Evolutionary conservation across 1,284 basidiomycete genomes (phyloP).

Genomic region (Irpex sp.): DNA sequence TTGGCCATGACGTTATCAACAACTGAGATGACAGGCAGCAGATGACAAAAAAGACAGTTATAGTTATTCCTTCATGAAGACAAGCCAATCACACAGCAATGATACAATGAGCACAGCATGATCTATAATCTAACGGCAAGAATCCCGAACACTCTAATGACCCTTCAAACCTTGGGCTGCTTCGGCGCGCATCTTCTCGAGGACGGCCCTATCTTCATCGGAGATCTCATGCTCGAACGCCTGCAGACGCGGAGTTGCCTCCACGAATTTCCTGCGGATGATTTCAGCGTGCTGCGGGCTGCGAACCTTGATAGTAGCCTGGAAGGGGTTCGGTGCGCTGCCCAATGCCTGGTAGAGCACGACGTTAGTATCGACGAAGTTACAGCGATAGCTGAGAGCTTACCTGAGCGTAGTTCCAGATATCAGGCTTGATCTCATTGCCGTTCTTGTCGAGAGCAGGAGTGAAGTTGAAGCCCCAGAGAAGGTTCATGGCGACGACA

Average conservation of each 20-base stretch:
- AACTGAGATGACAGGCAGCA: too few relatives aligned
- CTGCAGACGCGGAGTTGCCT: not conserved
- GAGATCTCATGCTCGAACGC: not conserved
- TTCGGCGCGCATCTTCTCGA: not conserved
- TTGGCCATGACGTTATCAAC: too few relatives aligned
- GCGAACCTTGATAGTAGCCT: not conserved
- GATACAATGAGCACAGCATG: too few relatives aligned
- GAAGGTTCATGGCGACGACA: constrained; percentile 3
- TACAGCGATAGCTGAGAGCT: not conserved
- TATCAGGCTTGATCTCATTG: not conserved
- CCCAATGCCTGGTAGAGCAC: not conserved
- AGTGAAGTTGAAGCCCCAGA: constrained; percentile 10
- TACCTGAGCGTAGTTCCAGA: not conserved
- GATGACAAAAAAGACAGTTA: too few relatives aligned
- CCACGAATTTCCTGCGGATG: not conserved
- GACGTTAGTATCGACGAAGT: too few relatives aligned
- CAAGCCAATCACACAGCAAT: too few relatives aligned
- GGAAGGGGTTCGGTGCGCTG: not conserved
- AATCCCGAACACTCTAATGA: not conserved
- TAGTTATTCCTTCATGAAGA: too few relatives aligned
- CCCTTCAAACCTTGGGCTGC: not conserved
- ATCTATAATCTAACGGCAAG: not conserved
- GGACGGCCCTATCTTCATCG: not conserved
- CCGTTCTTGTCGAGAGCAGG: not conserved
- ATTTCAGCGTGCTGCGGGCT: not conserved